A percentile compares a stretch with the other conserved stretches of the same genome.
phyloP scores from a whole-genome alignment of 2,329 filamentous ascomycete species.

The Penicillium sp. region DNA sequence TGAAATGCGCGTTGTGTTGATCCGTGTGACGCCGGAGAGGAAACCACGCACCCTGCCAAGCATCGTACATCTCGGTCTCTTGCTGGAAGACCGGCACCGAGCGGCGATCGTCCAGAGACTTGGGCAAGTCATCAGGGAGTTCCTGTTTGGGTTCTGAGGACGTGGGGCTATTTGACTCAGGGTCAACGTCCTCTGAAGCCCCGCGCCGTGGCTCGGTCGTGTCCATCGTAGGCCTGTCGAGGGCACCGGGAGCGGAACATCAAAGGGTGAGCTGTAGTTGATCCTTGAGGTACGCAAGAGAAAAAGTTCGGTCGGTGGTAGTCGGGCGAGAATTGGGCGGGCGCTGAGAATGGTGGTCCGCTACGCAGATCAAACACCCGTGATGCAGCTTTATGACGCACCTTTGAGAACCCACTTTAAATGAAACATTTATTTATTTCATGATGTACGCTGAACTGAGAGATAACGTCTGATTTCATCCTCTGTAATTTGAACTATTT shows the following conservation, averaged over 20 bases:
- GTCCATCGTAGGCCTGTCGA: constrained; percentile 34
- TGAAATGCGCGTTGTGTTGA: background rate
- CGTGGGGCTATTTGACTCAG: constrained; percentile 21
- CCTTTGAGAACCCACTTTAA: constrained; percentile 4
- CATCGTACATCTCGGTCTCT: constrained; percentile 98
- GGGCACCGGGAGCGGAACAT: constrained; percentile 19
- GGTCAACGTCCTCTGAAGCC: constrained; percentile 30
- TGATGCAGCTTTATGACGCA: constrained; percentile 21
- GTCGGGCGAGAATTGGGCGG: constrained; percentile 10
- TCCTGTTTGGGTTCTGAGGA: constrained; percentile 28
- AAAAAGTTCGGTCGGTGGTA: constrained; percentile 9
- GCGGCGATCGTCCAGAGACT: constrained; percentile 83
- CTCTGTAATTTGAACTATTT: background rate
- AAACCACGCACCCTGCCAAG: constrained; percentile 77
- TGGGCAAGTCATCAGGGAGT: constrained; percentile 83
- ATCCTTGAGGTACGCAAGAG: constrained; percentile 21
- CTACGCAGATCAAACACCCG: constrained; percentile 19
- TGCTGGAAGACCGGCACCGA: constrained; percentile 64
- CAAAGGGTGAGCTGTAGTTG: constrained; percentile 10
- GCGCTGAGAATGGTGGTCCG: constrained; percentile 17
- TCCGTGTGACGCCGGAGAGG: background rate
- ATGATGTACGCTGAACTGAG: background rate
- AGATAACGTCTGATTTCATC: background rate
- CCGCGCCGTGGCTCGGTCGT: constrained; percentile 31
- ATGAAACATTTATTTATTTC: constrained; percentile 3